A percentile compares a stretch with the other conserved stretches of the same genome.
Conservation (phyloP, 2,329 filamentous ascomycete genomes). For the Chalaropsis thielavioides region DNA sequence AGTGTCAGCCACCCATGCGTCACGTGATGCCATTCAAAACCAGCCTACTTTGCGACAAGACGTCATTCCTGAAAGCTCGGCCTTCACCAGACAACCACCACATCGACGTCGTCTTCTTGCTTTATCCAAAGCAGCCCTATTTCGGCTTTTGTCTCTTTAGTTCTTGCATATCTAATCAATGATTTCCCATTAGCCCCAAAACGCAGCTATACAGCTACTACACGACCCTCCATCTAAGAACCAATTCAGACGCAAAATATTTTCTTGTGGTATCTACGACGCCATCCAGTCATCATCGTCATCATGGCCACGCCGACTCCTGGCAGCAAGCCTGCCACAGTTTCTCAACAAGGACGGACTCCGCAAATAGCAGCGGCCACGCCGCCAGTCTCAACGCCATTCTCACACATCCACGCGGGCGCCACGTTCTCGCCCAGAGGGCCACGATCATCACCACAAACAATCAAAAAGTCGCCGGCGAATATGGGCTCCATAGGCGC, state of each 20-base stretch:
- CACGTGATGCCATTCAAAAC: background rate
- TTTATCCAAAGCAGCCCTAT: background rate
- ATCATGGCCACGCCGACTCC: slow-evolving; percentile 37
- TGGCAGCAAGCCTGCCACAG: slow-evolving; percentile 30
- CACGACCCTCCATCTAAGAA: background rate
- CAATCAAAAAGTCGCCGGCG: slow-evolving; percentile 49
- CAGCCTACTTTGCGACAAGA: background rate
- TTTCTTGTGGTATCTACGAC: background rate
- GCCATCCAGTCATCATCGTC: background rate
- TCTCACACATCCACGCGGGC: slow-evolving; percentile 40
- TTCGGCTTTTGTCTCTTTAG: background rate
- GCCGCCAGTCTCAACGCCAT: slow-evolving; percentile 50
- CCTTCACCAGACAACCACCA: background rate
- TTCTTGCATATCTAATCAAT: background rate
- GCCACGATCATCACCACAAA: slow-evolving; percentile 47
- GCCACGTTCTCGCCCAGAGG: slow-evolving; percentile 46
- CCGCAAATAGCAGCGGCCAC: slow-evolving; percentile 41
- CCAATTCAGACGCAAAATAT: background rate
- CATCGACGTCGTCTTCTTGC: background rate
- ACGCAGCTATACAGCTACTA: background rate
- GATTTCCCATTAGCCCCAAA: background rate
- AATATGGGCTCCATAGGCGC: slow-evolving; percentile 33
- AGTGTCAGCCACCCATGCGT: background rate
- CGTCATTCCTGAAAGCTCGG: background rate
- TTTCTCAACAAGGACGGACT: slow-evolving; percentile 30